Conservation (phyloP, 148 eudicot genomes). For the Rhododendron ferrugineum region DNA sequence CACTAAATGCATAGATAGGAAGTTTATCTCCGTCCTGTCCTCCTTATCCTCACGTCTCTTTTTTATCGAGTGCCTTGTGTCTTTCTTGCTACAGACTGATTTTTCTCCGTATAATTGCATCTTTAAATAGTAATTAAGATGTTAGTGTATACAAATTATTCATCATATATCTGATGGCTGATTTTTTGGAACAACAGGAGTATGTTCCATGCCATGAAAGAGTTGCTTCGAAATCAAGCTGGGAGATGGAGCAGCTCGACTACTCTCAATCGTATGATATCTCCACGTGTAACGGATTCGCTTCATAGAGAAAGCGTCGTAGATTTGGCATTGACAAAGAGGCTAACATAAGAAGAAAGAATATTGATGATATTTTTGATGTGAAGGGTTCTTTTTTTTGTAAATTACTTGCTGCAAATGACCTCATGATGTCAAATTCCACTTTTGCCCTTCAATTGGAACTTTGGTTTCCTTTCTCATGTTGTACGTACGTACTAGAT, state of each 20-base stretch:
- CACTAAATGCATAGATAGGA: too few species aligned
- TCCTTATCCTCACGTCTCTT: background rate
- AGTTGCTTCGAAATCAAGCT: slow-evolving; percentile 76
- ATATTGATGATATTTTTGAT: slow-evolving; percentile 19
- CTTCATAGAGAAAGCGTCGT: slow-evolving; percentile 4
- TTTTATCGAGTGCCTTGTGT: background rate
- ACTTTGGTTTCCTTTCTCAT: slow-evolving; percentile 4
- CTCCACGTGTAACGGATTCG: slow-evolving; percentile 36
- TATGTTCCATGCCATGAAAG: slow-evolving; percentile 80
- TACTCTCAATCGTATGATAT: slow-evolving; percentile 48
- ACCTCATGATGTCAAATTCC: slow-evolving; percentile 28
- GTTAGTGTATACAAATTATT: background rate
- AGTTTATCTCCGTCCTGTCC: background rate
- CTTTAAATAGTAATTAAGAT: background rate
- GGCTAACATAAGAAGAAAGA: slow-evolving; percentile 29
- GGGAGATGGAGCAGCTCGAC: slow-evolving; percentile 84
- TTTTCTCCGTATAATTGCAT: background rate
- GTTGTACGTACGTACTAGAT: slow-evolving; percentile 18
- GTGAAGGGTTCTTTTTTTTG: slow-evolving; percentile 45
- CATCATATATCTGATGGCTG: background rate
- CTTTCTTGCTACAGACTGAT: background rate
- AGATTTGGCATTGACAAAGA: slow-evolving; percentile 19
- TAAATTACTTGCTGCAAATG: slow-evolving; percentile 37
- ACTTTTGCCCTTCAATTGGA: slow-evolving; percentile 15
- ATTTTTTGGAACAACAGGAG: slow-evolving; percentile 35